Conservation (phyloP, 768 basidiomycete species). For the Gloeostereum incarnatum region DNA sequence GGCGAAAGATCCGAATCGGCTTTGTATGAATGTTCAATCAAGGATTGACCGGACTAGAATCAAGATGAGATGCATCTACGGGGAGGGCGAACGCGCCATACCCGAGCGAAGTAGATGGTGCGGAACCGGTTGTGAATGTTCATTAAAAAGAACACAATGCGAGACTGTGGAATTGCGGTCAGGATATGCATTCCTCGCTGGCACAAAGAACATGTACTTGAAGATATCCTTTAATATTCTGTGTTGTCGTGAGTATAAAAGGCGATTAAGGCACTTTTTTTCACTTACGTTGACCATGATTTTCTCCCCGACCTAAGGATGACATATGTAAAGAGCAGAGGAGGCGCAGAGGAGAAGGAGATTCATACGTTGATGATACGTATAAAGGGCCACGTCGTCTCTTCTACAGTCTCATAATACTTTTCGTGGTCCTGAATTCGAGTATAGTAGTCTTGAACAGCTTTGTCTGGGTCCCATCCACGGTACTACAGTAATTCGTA, state of each 20-base stretch:
- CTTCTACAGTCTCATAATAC: conserved; percentile 86
- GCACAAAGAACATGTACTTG: conserved; percentile 38
- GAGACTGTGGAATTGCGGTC: conserved; percentile 41
- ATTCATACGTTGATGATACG: conserved; percentile 79
- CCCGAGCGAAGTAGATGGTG: conserved; percentile 94
- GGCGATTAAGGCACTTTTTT: background rate
- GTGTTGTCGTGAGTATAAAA: background rate
- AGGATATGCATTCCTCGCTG: background rate
- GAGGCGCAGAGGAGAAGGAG: background rate
- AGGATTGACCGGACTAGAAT: conserved; percentile 86
- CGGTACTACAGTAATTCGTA: conserved; percentile 52
- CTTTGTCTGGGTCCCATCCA: conserved; percentile 87
- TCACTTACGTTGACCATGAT: conserved; percentile 82
- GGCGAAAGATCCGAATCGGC: conserved; percentile 96
- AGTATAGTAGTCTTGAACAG: conserved; percentile 86
- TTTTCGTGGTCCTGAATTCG: conserved; percentile 83
- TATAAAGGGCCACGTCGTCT: conserved; percentile 87
- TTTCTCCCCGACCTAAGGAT: conserved; percentile 77
- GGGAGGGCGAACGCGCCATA: conserved; percentile 26
- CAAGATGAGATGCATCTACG: conserved; percentile 1
- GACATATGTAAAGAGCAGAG: conserved; percentile 8
- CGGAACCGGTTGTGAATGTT: conserved; percentile 94
- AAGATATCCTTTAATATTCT: conserved; percentile 85
- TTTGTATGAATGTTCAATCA: conserved; percentile 98
- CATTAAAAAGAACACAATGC: conserved; percentile 99